A percentile compares a stretch with the other conserved stretches of the same genome.
Conservation (phyloP, 1,139 yeast genomes). For the Taiozyma onychis region DNA sequence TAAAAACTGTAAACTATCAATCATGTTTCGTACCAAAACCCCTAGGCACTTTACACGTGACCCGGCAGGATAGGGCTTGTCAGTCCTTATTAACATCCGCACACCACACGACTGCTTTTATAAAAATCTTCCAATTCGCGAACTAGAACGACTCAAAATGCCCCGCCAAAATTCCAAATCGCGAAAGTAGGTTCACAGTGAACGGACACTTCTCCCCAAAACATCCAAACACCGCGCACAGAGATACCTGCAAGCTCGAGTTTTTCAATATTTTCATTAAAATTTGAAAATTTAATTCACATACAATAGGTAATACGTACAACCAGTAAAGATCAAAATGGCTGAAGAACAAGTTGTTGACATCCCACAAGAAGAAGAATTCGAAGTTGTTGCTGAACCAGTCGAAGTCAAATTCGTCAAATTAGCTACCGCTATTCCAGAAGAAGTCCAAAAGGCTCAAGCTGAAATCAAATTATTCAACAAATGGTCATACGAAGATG, state of each 20-base stretch:
- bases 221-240: neutral
- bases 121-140: neutral
- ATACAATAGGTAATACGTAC: neutral
- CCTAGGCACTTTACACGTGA: neutral
- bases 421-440: conserved; percentile 93
- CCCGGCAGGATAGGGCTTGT: neutral
- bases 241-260: neutral
- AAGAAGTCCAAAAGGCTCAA: conserved; percentile 94
- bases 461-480: conserved; percentile 96
- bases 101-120: neutral
- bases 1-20: too few species aligned
- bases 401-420: conserved; percentile 78
- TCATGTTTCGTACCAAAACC: neutral
- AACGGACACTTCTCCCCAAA: neutral
- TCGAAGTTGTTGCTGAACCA: conserved; percentile 52
- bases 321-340: conserved; percentile 17
- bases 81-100: neutral
- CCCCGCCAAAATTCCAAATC: neutral
- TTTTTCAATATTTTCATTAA: neutral
- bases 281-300: neutral
- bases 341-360: conserved; percentile 27
- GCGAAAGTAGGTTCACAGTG: neutral
- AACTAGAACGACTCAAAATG: neutral
- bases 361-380: conserved; percentile 29
- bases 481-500: conserved; percentile 99